These are phyloP conservation scores for Calonectria henricotiae DNA, from an alignment of 2,329 filamentous ascomycete species.

Conservation along the genomic window DNA sequence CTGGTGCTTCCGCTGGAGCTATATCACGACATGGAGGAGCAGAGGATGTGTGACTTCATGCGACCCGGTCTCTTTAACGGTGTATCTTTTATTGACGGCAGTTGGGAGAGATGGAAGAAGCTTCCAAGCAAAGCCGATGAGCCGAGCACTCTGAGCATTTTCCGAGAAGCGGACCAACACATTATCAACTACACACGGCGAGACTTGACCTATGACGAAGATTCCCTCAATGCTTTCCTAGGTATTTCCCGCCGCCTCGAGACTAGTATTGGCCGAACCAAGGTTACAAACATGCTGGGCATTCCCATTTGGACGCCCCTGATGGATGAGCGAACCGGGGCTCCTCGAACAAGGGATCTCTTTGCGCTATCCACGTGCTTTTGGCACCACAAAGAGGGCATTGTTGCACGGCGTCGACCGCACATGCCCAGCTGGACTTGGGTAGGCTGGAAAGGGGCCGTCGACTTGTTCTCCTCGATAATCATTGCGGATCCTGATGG, in stretches of 20 bases:
- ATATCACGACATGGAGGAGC: slow-evolving; percentile 56
- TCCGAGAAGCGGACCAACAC: slow-evolving; percentile 57
- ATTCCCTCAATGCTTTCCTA: slow-evolving; percentile 56
- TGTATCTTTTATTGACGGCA: slow-evolving; percentile 57
- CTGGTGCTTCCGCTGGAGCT: slow-evolving; percentile 54
- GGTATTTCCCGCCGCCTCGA: slow-evolving; percentile 56
- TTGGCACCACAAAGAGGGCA: slow-evolving; percentile 57
- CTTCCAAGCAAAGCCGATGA: slow-evolving; percentile 52
- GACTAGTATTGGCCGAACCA: slow-evolving; percentile 53
- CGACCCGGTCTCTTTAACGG: slow-evolving; percentile 57
- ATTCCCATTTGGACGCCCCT: slow-evolving; percentile 55
- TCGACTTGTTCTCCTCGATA: slow-evolving; percentile 57
- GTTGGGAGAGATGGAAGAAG: slow-evolving; percentile 58
- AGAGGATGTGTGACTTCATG: slow-evolving; percentile 58
- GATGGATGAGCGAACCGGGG: slow-evolving; percentile 39
- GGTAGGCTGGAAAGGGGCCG: slow-evolving; percentile 58
- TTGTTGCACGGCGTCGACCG: slow-evolving; percentile 48
- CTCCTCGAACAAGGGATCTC: slow-evolving; percentile 54
- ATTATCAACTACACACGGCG: slow-evolving; percentile 55
- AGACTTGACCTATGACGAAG: slow-evolving; percentile 53
- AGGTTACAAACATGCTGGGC: slow-evolving; percentile 54
- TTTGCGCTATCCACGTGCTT: slow-evolving; percentile 58
- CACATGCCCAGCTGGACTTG: slow-evolving; percentile 60
- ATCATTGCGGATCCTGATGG: slow-evolving; percentile 54
- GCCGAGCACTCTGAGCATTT: slow-evolving; percentile 57